Evolutionary conservation across 2,329 filamentous ascomycete species (phyloP).

Genomic region (Aspergillus sp.): DNA sequence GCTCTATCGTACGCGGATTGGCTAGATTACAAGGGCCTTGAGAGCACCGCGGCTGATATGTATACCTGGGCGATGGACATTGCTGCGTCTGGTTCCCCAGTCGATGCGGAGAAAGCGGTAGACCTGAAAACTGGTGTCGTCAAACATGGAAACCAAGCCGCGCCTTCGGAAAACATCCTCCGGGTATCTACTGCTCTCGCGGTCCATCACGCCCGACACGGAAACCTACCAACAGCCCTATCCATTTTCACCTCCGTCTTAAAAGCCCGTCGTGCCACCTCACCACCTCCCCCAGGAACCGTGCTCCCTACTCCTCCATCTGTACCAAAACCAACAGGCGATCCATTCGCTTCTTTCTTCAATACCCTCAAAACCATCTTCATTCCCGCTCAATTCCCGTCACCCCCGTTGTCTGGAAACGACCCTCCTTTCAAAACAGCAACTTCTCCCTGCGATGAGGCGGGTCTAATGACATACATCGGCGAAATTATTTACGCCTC

Average conservation of each 20-base stretch:
- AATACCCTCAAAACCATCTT: constrained; percentile 43
- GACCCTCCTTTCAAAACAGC: constrained; percentile 64
- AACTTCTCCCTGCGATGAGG: constrained; percentile 76
- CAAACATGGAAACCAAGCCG: constrained; percentile 54
- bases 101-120: constrained; percentile 51
- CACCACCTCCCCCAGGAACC: constrained; percentile 41
- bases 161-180: constrained; percentile 72
- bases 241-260: constrained; percentile 85
- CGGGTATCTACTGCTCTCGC: constrained; percentile 74
- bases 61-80: constrained; percentile 76
- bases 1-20: constrained; percentile 81
- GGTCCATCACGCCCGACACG: constrained; percentile 70
- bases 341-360: constrained; percentile 36
- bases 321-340: constrained; percentile 20
- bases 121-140: constrained; percentile 64
- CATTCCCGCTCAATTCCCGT: constrained; percentile 65
- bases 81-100: constrained; percentile 58
- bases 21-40: constrained; percentile 72
- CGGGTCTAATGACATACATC: constrained; percentile 82
- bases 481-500: constrained; percentile 86
- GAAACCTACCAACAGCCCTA: constrained; percentile 67
- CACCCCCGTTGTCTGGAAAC: constrained; percentile 69
- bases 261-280: constrained; percentile 66
- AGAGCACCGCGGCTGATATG: constrained; percentile 67
- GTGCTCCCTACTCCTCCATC: constrained; percentile 26